Base-by-base conservation (phyloP, 2,329 filamentous ascomycete species). In the Hypoxylon sp. region DNA sequence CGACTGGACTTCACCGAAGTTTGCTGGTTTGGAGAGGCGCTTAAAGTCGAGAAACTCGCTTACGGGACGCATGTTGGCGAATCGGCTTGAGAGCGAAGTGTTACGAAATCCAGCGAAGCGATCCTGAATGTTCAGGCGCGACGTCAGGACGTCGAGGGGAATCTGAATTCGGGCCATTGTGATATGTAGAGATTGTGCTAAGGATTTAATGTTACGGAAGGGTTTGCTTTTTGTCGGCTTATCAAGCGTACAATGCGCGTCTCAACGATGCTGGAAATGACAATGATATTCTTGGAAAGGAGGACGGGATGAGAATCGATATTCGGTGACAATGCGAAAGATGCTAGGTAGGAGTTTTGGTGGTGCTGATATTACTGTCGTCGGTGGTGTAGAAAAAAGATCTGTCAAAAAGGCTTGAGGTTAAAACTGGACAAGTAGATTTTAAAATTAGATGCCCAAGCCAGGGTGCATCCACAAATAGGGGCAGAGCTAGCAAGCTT, bases 1-100 rank as follows among this genome's bases (percentile, higher is more conserved):
- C 75, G 91, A 94, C 83, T 98, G 95, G 72, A 94, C 90, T 81
- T 98, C 94, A 73, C 85, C 85, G 77, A 98, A 98, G 84, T 97
- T 97, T 78, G 88, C 89, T 29, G 96, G 96, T 85, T 98, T 99
- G 73, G 94, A 97, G 63, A 99, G 77, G 74, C 94, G 94, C 89
- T 98, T 98, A 84, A 98, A 82, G 82, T 98, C 94, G 81, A 98
- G 87, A 84, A 99, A 99, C 83, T 99, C 96, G 80, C 91, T 90
- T 75, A 98, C 82, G 69, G 96, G 95, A 68, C 91, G 92, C 78
- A 99, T 87, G 83, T 98, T 98, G 81, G 94, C 90, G 82, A 98
- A 98, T 73, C 96, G 91, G 72, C 90, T 88, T 66, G 88, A 88
- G 68, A 98, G 80, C 35, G 93, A 92, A 74, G 94, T 93, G 67